These are phyloP conservation scores for Saccharomyces pastorianus DNA, from an alignment of 1,139 yeast genomes.

Conservation along the genomic window DNA sequence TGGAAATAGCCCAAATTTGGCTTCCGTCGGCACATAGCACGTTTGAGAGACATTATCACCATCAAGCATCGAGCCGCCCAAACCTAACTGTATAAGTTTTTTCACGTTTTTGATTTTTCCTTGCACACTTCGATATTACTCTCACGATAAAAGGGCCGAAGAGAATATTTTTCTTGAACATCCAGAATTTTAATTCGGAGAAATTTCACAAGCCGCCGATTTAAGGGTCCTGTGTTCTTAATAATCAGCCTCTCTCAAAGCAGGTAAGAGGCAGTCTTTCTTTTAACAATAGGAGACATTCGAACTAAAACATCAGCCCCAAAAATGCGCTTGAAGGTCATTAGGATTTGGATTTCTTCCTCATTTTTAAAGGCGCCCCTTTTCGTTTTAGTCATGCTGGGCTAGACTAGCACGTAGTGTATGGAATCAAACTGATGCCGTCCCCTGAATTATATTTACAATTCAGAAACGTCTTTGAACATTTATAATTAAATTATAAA, in stretches of 20 bases:
- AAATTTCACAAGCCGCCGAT: background rate
- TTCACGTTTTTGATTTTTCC: background rate
- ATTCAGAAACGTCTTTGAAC: background rate
- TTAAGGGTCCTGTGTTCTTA: background rate
- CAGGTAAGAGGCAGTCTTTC: background rate
- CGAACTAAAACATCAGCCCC: background rate
- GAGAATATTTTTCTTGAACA: background rate
- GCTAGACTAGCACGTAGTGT: background rate
- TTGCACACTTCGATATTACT: background rate
- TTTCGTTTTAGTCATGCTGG: background rate
- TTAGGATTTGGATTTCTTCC: background rate
- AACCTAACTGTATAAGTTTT: too few relatives aligned
- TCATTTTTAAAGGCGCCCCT: background rate
- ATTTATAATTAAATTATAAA: background rate
- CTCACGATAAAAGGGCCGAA: background rate
- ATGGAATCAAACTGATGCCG: background rate
- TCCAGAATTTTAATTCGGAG: background rate
- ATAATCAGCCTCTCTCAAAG: background rate
- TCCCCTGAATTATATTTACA: background rate
- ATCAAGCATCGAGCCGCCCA: too few relatives aligned
- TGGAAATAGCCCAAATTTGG: background rate
- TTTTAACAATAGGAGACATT: background rate
- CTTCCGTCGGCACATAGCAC: background rate
- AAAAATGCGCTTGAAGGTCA: background rate
- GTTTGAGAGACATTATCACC: background rate